These are phyloP conservation scores for Canna indica DNA, from an alignment of 176 grass and related monocot species.

Conservation along the genomic window DNA sequence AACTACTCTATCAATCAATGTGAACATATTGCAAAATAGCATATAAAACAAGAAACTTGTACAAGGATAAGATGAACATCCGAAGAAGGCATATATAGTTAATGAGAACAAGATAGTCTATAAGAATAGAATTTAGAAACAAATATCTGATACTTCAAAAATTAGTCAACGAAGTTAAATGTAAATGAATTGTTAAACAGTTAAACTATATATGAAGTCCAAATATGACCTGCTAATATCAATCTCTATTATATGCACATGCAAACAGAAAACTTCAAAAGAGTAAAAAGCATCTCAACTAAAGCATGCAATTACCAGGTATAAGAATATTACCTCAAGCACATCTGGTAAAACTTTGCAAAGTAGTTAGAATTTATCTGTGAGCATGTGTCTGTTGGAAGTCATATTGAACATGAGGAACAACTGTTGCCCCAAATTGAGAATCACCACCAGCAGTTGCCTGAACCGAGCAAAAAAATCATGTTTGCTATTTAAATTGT, in stretches of 20 bases:
- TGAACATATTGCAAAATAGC: neutral
- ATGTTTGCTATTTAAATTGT: neutral
- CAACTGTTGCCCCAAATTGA: conserved; percentile 31
- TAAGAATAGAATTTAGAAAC: neutral
- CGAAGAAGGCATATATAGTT: neutral
- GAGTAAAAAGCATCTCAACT: neutral
- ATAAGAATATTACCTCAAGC: neutral
- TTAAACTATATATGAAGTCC: too few species aligned
- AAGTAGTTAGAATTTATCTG: conserved; percentile 35
- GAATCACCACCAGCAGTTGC: conserved; percentile 18
- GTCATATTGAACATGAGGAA: conserved; percentile 32
- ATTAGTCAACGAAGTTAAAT: too few species aligned
- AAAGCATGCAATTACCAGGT: neutral
- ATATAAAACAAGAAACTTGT: neutral
- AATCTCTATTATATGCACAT: neutral
- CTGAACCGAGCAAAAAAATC: conserved; percentile 27
- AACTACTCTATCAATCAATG: neutral
- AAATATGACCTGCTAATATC: neutral
- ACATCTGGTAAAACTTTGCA: neutral
- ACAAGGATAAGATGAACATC: neutral
- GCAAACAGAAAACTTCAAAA: neutral
- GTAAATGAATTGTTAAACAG: too few species aligned
- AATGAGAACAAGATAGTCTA: neutral
- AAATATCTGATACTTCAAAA: neutral
- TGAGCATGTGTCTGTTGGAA: conserved; percentile 38